A percentile compares a stretch with the other conserved stretches of the same genome.
Conservation (phyloP, 2,329 filamentous ascomycete species). For the Aaosphaeria arxii region DNA sequence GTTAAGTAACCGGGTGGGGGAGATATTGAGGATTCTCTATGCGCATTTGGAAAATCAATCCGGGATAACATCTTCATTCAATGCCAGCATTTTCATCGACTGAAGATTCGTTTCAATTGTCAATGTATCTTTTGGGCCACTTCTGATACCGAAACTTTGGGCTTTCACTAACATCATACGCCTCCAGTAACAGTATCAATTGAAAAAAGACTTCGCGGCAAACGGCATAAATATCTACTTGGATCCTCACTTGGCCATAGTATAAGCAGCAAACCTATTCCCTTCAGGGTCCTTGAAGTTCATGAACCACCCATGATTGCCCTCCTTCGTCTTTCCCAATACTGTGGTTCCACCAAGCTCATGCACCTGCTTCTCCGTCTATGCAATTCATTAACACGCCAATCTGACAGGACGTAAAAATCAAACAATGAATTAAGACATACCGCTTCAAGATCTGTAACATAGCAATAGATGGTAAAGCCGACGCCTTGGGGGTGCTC, state of each 20-base stretch:
- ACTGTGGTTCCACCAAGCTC: conserved; percentile 11
- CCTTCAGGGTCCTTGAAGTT: conserved; percentile 20
- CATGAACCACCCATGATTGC: conserved; percentile 14
- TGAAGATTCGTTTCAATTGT: too few species aligned
- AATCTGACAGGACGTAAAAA: not conserved
- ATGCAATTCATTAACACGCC: not conserved
- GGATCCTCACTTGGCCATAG: conserved; percentile 4
- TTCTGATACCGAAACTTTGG: too few species aligned
- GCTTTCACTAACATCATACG: too few species aligned
- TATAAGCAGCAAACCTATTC: conserved; percentile 15
- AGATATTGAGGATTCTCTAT: too few species aligned
- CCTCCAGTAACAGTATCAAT: too few species aligned
- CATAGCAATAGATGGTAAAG: conserved; percentile 14
- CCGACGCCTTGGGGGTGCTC: conserved; percentile 13
- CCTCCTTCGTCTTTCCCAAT: conserved; percentile 10
- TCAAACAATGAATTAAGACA: not conserved
- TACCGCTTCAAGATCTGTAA: conserved; percentile 15
- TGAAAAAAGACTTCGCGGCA: too few species aligned
- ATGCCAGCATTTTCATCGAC: too few species aligned
- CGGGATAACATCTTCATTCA: too few species aligned
- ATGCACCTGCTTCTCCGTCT: conserved; percentile 12
- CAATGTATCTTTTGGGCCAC: too few species aligned
- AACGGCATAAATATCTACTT: too few species aligned
- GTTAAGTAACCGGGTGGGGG: too few species aligned
- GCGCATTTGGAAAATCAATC: too few species aligned